Percentiles rank a stretch among this genome's conserved stretches.
Evolutionary conservation across 1,139 yeast genomes (phyloP).

Genomic region (Citeromyces hawaiiensis): DNA sequence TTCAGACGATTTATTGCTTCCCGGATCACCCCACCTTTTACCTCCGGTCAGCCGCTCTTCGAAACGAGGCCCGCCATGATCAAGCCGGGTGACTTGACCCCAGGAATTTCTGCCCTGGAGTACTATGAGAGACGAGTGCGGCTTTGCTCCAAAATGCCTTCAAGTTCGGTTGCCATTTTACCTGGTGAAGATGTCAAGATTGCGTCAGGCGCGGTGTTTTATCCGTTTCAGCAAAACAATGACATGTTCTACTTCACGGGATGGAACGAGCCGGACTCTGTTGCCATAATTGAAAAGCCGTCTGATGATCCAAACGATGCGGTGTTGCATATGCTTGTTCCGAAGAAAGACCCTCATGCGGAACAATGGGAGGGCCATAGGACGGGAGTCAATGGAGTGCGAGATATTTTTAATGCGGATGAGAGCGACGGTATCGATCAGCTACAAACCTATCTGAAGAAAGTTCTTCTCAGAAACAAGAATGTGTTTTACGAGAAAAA

Average conservation of each 20-base stretch:
- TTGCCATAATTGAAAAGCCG: slow-evolving; percentile 60
- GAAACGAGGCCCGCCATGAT: slow-evolving; percentile 77
- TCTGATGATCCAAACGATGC: slow-evolving; percentile 33
- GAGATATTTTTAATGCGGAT: slow-evolving; percentile 81
- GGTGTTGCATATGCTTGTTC: slow-evolving; percentile 69
- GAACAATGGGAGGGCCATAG: slow-evolving; percentile 95
- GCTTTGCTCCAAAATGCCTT: slow-evolving; percentile 44
- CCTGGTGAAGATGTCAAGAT: slow-evolving; percentile 62
- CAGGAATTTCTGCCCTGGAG: slow-evolving; percentile 77
- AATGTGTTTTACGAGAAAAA: slow-evolving; percentile 33
- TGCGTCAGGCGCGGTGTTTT: slow-evolving; percentile 84
- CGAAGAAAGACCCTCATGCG: slow-evolving; percentile 59
- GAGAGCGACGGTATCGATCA: slow-evolving; percentile 38
- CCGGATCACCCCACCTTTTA: slow-evolving; percentile 9
- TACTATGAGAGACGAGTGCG: slow-evolving; percentile 57
- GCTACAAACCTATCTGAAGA: slow-evolving; percentile 27
- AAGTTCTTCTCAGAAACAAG: slow-evolving; percentile 31
- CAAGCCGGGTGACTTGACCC: slow-evolving; percentile 69
- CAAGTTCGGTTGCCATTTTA: slow-evolving; percentile 56
- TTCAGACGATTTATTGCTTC: neutral
- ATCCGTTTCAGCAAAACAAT: slow-evolving; percentile 85
- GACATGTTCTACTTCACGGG: slow-evolving; percentile 82
- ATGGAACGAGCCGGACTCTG: slow-evolving; percentile 86
- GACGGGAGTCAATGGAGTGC: slow-evolving; percentile 76
- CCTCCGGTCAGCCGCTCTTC: slow-evolving; percentile 73